Evolutionary conservation across 2,329 filamentous ascomycete species (phyloP).

Genomic region (Alternaria sp.): DNA sequence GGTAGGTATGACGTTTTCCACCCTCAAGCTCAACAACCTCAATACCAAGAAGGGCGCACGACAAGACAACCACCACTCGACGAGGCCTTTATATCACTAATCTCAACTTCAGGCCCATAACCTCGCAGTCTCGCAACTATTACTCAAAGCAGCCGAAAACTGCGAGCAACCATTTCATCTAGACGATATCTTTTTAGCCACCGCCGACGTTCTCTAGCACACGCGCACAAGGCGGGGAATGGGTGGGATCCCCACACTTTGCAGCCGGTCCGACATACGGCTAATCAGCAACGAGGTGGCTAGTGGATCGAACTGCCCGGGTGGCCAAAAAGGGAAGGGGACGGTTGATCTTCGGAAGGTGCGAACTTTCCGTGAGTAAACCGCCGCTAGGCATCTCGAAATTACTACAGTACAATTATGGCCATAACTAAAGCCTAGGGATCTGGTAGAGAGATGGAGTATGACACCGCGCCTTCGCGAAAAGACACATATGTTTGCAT

Average conservation of each 20-base stretch:
- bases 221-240: neutral
- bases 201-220: neutral
- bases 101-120: neutral
- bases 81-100: neutral
- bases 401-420: neutral
- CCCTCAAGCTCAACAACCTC: neutral
- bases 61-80: too few species aligned
- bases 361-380: neutral
- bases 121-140: neutral
- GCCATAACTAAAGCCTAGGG: neutral
- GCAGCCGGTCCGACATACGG: neutral
- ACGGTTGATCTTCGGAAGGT: neutral
- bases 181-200: neutral
- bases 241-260: neutral
- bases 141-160: slow-evolving; percentile 13
- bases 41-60: too few species aligned
- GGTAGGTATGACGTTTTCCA: neutral
- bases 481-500: neutral
- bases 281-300: neutral
- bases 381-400: neutral
- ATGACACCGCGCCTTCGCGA: neutral
- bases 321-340: neutral
- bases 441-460: neutral
- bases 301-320: neutral
- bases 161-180: slow-evolving; percentile 12